A percentile compares a stretch with the other conserved stretches of the same genome.
These are phyloP conservation scores for Starmerella potacharoeniae DNA, from an alignment of 805 yeast genomes.

Conservation along the genomic window DNA sequence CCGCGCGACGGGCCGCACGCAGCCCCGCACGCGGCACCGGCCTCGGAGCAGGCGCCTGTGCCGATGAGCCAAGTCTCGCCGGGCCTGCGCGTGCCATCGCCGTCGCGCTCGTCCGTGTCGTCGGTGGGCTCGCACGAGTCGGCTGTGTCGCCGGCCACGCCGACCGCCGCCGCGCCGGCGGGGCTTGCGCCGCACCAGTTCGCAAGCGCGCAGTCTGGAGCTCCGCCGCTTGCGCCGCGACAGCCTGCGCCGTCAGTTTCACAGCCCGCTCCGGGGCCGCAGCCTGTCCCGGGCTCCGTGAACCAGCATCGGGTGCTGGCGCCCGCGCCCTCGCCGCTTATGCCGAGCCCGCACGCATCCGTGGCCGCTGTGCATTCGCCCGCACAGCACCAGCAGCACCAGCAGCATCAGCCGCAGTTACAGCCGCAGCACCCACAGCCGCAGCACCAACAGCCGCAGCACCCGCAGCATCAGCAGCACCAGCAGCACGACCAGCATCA, in stretches of 20 bases:
- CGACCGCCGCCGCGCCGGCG: background rate
- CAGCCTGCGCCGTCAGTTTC: no score
- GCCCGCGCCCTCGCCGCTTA: background rate
- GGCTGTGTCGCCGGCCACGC: background rate
- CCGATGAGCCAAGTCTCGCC: background rate
- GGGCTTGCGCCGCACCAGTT: background rate
- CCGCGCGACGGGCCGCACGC: no score
- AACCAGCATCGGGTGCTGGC: slow-evolving; percentile 1
- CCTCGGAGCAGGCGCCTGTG: no score
- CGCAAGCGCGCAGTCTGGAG: no score
- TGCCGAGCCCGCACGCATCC: background rate
- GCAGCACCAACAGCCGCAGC: background rate
- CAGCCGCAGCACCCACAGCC: background rate
- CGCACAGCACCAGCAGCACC: background rate
- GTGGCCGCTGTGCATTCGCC: background rate
- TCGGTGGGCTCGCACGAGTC: background rate
- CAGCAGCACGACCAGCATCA: background rate
- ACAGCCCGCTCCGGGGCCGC: no score
- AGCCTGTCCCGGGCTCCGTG: background rate
- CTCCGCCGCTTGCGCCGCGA: no score
- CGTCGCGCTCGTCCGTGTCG: background rate
- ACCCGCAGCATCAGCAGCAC: background rate
- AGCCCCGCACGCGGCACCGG: no score
- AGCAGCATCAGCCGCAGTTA: background rate
- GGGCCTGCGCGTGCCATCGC: background rate